phyloP scores from a whole-genome alignment of 176 grass and related monocot genomes.

The Saccharum officinarum region DNA sequence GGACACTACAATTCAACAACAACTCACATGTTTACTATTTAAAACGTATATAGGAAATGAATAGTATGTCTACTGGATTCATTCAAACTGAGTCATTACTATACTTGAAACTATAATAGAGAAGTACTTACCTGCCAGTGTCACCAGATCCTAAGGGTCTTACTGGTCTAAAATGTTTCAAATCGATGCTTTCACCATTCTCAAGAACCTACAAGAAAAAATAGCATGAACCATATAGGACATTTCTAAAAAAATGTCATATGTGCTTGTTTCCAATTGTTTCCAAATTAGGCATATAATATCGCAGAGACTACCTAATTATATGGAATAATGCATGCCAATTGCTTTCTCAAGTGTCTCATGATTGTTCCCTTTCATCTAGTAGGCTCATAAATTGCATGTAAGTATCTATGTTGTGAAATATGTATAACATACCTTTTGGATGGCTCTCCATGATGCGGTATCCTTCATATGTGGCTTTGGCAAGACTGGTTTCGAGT shows the following conservation, averaged over 20 bases:
- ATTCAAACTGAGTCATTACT: not conserved
- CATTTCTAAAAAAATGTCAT: slow-evolving; percentile 8
- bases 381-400: slow-evolving; percentile 21
- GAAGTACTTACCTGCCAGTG: slow-evolving; percentile 68
- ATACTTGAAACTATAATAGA: slow-evolving; percentile 11
- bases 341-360: not conserved
- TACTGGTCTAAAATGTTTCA: slow-evolving; percentile 90
- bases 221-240: slow-evolving; percentile 15
- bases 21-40: slow-evolving; percentile 18
- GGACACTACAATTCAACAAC: slow-evolving; percentile 63
- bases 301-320: not conserved
- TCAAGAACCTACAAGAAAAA: slow-evolving; percentile 66
- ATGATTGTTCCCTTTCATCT: slow-evolving; percentile 10
- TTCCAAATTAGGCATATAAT: not conserved
- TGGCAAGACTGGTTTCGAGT: slow-evolving; percentile 76
- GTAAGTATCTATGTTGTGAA: slow-evolving; percentile 5
- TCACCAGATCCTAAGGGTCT: slow-evolving; percentile 91
- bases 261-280: not conserved
- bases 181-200: slow-evolving; percentile 71
- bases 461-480: slow-evolving; percentile 88
- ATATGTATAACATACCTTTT: slow-evolving; percentile 57
- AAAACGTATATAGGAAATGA: not conserved
- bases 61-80: not conserved
- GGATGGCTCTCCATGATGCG: slow-evolving; percentile 82
- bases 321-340: not conserved